A percentile compares a stretch with the other conserved stretches of the same genome.
Conservation (phyloP, 2,329 filamentous ascomycete species). For the Ophiostoma perfectum region DNA sequence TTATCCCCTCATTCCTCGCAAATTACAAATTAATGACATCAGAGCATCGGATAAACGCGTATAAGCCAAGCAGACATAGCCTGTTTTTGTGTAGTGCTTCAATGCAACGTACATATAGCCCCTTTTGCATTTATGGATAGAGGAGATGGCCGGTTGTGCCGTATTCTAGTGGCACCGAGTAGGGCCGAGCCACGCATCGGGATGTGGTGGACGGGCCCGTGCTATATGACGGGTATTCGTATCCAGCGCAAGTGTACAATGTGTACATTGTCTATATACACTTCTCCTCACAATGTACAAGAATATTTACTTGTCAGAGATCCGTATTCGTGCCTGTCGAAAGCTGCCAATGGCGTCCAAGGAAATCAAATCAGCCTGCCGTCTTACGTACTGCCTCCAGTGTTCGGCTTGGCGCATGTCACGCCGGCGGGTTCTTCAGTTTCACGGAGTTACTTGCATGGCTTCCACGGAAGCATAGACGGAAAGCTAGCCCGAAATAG, state of each 20-base stretch:
- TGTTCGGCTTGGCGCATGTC: neutral
- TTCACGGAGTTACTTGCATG: conserved; percentile 5
- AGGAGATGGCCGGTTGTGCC: neutral
- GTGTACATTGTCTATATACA: too few relatives aligned
- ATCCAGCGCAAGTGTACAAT: too few relatives aligned
- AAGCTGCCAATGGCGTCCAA: neutral
- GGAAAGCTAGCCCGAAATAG: neutral
- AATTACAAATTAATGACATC: neutral
- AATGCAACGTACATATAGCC: neutral
- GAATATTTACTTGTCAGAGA: neutral
- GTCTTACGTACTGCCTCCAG: neutral
- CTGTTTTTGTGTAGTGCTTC: neutral
- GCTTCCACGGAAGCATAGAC: neutral
- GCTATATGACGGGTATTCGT: too few relatives aligned
- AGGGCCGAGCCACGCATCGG: neutral
- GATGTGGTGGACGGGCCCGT: neutral
- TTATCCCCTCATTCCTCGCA: too few relatives aligned
- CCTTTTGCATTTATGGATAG: neutral
- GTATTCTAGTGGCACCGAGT: neutral
- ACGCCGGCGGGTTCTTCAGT: neutral
- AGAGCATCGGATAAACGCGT: too few relatives aligned
- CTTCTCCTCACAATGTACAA: too few relatives aligned
- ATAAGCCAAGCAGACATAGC: neutral
- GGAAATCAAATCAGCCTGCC: neutral
- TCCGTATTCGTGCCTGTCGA: neutral